A percentile compares a stretch with the other conserved stretches of the same genome.
Evolutionary conservation across 805 yeast species (phyloP).

Genomic region (Saccharomyces paradoxus): DNA sequence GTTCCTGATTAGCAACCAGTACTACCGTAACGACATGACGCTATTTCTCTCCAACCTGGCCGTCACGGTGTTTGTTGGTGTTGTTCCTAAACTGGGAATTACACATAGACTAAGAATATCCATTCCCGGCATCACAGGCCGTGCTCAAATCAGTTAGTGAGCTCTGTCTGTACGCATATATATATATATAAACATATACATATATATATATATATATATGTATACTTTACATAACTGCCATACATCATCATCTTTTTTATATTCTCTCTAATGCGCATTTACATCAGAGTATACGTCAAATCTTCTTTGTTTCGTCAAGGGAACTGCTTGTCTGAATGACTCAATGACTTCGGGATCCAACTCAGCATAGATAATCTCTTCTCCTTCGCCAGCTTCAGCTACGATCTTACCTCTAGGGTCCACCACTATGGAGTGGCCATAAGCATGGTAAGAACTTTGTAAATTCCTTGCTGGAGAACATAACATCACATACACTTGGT

Average conservation of each 20-base stretch:
- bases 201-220: background rate
- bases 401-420: slow-evolving; percentile 54
- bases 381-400: slow-evolving; percentile 71
- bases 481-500: slow-evolving; percentile 60
- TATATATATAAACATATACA: background rate
- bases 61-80: slow-evolving; percentile 74
- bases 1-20: slow-evolving; percentile 81
- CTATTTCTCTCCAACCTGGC: slow-evolving; percentile 66
- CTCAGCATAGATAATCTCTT: slow-evolving; percentile 67
- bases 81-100: slow-evolving; percentile 80
- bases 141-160: slow-evolving; percentile 22
- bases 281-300: slow-evolving; percentile 45
- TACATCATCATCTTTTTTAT: background rate
- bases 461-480: slow-evolving; percentile 86
- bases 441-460: slow-evolving; percentile 49
- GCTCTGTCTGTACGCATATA: background rate
- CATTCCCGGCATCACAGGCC: slow-evolving; percentile 38
- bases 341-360: slow-evolving; percentile 54
- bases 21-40: slow-evolving; percentile 72
- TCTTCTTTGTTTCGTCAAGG: slow-evolving; percentile 62
- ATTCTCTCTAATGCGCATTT: slow-evolving; percentile 8
- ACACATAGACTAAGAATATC: slow-evolving; percentile 65
- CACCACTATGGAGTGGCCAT: slow-evolving; percentile 59
- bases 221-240: background rate
- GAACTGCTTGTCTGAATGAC: slow-evolving; percentile 56